Percentiles rank a stretch among this genome's conserved stretches.
These are phyloP conservation scores for Solanum arcanum DNA, from an alignment of 257 asterid species.

Conservation along the genomic window DNA sequence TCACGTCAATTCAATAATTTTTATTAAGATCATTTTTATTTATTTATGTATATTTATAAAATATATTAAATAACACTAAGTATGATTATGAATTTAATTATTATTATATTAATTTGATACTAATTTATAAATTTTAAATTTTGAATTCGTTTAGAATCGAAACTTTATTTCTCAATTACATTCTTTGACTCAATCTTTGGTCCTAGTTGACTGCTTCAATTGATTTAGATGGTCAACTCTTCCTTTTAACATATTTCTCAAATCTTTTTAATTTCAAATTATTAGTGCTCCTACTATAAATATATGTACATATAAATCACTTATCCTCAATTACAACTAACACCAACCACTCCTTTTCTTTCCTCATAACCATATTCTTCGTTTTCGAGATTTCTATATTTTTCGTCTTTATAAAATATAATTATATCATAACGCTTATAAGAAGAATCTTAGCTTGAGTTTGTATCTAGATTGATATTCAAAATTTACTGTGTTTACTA, in stretches of 20 bases:
- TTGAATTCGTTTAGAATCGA: fast-evolving
- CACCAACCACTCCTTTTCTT: neutral
- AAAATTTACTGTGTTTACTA: neutral
- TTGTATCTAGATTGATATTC: neutral
- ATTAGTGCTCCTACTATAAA: neutral
- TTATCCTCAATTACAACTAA: neutral
- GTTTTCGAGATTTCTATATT: neutral
- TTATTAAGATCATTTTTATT: fast-evolving
- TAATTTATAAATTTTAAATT: neutral
- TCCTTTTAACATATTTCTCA: neutral
- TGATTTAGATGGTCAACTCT: neutral
- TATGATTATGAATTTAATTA: neutral
- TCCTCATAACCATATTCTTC: neutral
- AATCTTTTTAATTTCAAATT: neutral
- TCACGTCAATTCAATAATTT: neutral
- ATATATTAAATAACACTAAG: neutral
- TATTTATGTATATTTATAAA: neutral
- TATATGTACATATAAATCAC: neutral
- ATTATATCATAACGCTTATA: neutral
- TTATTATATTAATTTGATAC: neutral
- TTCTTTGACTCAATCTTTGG: neutral
- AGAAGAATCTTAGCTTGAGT: neutral
- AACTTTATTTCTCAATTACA: neutral
- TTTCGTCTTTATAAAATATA: fast-evolving
- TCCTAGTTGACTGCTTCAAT: neutral